These are phyloP conservation scores for Actinomortierella wolfii DNA, from an alignment of 371 early-diverging fungal genomes.

Conservation along the genomic window DNA sequence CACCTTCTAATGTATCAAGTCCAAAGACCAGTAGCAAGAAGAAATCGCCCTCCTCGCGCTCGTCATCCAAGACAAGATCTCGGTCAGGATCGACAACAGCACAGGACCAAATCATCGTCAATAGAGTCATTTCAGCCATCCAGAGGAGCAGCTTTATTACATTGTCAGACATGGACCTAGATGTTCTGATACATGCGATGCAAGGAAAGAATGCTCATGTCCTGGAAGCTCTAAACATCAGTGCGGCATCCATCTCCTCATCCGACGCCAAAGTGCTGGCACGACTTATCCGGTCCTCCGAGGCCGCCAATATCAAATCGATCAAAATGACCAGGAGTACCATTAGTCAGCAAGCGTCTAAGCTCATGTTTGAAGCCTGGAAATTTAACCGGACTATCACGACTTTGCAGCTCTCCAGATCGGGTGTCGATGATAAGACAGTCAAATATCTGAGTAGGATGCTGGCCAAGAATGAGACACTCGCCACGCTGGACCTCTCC, in stretches of 20 bases:
- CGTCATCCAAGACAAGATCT: slow-evolving; percentile 11
- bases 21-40: slow-evolving; percentile 6
- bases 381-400: slow-evolving; percentile 46
- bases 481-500: slow-evolving; percentile 35
- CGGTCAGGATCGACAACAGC: slow-evolving; percentile 14
- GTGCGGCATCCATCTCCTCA: slow-evolving; percentile 28
- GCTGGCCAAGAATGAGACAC: slow-evolving; percentile 39
- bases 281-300: slow-evolving; percentile 38
- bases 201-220: slow-evolving; percentile 31
- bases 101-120: slow-evolving; percentile 12
- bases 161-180: slow-evolving; percentile 41
- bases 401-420: slow-evolving; percentile 30
- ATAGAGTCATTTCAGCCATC: slow-evolving; percentile 31
- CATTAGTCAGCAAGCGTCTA: slow-evolving; percentile 46
- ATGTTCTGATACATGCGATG: slow-evolving; percentile 33
- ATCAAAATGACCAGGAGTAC: slow-evolving; percentile 42
- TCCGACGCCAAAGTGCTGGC: slow-evolving; percentile 43
- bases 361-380: slow-evolving; percentile 46
- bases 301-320: slow-evolving; percentile 43
- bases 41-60: slow-evolving; percentile 27
- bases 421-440: slow-evolving; percentile 43
- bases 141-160: slow-evolving; percentile 39
- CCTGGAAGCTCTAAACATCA: slow-evolving; percentile 35
- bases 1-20: not conserved
- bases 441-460: slow-evolving; percentile 40